Evolutionary conservation across 371 early-diverging fungal genomes (phyloP).

Genomic region (Nematocida sp.): DNA sequence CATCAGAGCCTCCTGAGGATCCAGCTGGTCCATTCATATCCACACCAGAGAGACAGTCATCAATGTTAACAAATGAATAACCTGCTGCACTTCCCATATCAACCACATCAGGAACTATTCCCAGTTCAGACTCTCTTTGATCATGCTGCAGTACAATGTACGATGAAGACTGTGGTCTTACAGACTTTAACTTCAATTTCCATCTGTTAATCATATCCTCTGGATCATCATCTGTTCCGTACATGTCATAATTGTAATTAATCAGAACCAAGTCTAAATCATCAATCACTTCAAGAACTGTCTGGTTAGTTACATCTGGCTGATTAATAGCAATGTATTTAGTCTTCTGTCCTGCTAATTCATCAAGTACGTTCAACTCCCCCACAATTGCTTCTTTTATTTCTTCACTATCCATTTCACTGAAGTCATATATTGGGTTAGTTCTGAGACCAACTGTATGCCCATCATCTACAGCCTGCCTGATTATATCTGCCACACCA

Average conservation of each 20-base stretch:
- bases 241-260: conserved; percentile 64
- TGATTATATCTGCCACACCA: conserved; percentile 43
- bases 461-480: conserved; percentile 62
- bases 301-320: conserved; percentile 53
- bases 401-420: conserved; percentile 51
- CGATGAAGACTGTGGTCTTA: conserved; percentile 62
- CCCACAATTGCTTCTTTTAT: conserved; percentile 63
- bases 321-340: conserved; percentile 65
- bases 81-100: conserved; percentile 58
- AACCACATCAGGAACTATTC: conserved; percentile 63
- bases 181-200: conserved; percentile 53
- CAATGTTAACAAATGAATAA: conserved; percentile 67
- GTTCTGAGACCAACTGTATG: conserved; percentile 68
- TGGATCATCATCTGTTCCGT: conserved; percentile 56
- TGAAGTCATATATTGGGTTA: conserved; percentile 66
- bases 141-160: conserved; percentile 69
- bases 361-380: conserved; percentile 61
- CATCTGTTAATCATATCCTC: conserved; percentile 58
- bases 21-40: conserved; percentile 27
- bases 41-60: conserved; percentile 65
- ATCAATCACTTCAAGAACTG: conserved; percentile 60
- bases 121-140: conserved; percentile 61
- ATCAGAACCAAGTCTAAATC: conserved; percentile 65
- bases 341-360: conserved; percentile 52
- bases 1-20: not conserved